These are phyloP conservation scores for Emmonsiellopsis sp. DNA, from an alignment of 2,329 filamentous ascomycete species.

Conservation along the genomic window DNA sequence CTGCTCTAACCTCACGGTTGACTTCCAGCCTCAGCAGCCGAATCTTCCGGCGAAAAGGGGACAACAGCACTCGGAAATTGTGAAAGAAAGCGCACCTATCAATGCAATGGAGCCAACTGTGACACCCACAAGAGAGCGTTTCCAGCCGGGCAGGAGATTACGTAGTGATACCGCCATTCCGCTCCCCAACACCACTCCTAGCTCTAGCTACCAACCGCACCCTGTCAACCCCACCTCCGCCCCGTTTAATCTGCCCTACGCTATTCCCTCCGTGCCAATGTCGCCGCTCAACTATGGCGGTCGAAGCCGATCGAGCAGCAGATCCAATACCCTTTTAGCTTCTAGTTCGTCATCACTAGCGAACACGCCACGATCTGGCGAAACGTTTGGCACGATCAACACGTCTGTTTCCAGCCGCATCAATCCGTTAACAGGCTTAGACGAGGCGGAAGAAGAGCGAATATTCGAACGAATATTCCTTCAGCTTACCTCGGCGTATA, in stretches of 20 bases:
- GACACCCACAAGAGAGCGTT: slow-evolving; percentile 40
- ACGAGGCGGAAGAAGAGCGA: slow-evolving; percentile 63
- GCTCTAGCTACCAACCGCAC: slow-evolving; percentile 18
- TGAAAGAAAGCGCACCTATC: slow-evolving; percentile 20
- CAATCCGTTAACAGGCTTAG: slow-evolving; percentile 50
- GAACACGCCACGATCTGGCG: slow-evolving; percentile 71
- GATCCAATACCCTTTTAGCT: slow-evolving; percentile 44
- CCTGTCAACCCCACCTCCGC: slow-evolving; percentile 22
- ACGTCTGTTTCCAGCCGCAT: slow-evolving; percentile 40
- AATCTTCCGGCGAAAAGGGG: slow-evolving; percentile 10
- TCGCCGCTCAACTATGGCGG: slow-evolving; percentile 25
- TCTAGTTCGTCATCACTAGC: slow-evolving; percentile 39
- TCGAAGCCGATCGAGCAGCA: slow-evolving; percentile 40
- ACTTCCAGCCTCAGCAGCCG: slow-evolving; percentile 18
- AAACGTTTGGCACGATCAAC: slow-evolving; percentile 56
- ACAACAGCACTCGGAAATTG: slow-evolving; percentile 16
- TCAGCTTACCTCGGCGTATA: slow-evolving; percentile 62
- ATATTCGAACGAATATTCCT: slow-evolving; percentile 76
- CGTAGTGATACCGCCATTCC: slow-evolving; percentile 44
- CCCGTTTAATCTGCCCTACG: slow-evolving; percentile 9
- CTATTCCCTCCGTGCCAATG: background rate
- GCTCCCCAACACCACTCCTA: slow-evolving; percentile 29
- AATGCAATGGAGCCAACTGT: slow-evolving; percentile 21
- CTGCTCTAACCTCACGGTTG: slow-evolving; percentile 41
- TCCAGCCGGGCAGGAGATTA: slow-evolving; percentile 34